These are phyloP conservation scores for Vanrija pseudolonga DNA, from an alignment of 1,284 basidiomycete species.

Conservation along the genomic window DNA sequence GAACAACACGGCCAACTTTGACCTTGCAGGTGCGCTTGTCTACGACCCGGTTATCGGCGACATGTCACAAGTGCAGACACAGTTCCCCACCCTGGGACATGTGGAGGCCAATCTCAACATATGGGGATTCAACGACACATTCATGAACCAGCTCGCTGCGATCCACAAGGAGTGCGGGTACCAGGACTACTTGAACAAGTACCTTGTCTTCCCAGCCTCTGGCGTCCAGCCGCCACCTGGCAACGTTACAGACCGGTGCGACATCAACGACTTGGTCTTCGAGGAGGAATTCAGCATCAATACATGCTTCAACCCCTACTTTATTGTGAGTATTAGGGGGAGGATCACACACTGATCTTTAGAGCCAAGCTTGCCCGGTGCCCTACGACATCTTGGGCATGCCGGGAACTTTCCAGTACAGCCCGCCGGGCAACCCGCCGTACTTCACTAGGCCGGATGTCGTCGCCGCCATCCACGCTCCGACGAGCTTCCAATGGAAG, in stretches of 20 bases:
- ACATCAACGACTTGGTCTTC: constrained; percentile 64
- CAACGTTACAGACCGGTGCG: constrained; percentile 52
- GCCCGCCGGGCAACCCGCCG: constrained; percentile 14
- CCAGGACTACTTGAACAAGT: constrained; percentile 58
- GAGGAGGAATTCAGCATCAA: constrained; percentile 60
- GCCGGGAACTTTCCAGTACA: constrained; percentile 53
- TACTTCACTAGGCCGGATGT: constrained; percentile 71
- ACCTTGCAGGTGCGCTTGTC: constrained; percentile 27
- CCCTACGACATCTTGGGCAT: constrained; percentile 73
- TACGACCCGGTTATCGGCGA: constrained; percentile 28
- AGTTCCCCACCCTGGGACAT: constrained; percentile 57
- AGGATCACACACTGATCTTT: background rate
- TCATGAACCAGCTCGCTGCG: constrained; percentile 59
- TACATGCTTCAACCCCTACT: constrained; percentile 72
- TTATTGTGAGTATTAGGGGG: constrained; percentile 51
- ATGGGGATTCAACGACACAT: constrained; percentile 51
- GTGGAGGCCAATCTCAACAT: constrained; percentile 12
- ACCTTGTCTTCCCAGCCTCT: constrained; percentile 62
- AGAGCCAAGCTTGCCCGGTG: constrained; percentile 52
- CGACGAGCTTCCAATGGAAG: constrained; percentile 58
- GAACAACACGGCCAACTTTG: constrained; percentile 23
- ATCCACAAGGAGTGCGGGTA: constrained; percentile 60
- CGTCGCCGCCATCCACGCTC: constrained; percentile 68
- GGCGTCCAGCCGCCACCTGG: constrained; percentile 37
- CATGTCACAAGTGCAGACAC: constrained; percentile 58